Conservation (phyloP, 805 yeast genomes). For the Saccharomycopsis fibuligera region DNA sequence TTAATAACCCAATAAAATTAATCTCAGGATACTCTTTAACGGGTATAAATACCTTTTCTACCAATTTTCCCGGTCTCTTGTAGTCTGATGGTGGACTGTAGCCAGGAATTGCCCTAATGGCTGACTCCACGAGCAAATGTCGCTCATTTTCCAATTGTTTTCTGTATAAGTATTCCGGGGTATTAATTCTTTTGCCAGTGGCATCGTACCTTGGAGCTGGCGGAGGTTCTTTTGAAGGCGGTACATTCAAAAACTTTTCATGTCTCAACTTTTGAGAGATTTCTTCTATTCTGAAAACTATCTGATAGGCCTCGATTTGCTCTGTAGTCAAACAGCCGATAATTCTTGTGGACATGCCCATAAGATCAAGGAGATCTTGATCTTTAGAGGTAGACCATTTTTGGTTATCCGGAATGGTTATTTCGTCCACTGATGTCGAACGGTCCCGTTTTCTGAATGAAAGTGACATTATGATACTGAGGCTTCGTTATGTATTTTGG, state of each 20-base stretch:
- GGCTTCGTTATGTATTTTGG: no score
- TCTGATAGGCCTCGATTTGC: slow-evolving; percentile 70
- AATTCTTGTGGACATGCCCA: slow-evolving; percentile 33
- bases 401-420: no score
- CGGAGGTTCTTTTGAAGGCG: slow-evolving; percentile 59
- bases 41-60: slow-evolving; percentile 82
- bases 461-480: no score
- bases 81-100: slow-evolving; percentile 79
- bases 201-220: slow-evolving; percentile 91
- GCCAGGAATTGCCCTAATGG: slow-evolving; percentile 64
- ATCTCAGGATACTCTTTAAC: slow-evolving; percentile 82
- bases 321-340: slow-evolving; percentile 57
- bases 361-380: slow-evolving; percentile 3
- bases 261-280: slow-evolving; percentile 53
- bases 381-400: slow-evolving; percentile 3
- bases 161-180: slow-evolving; percentile 63
- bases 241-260: slow-evolving; percentile 35
- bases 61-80: slow-evolving; percentile 54
- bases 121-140: slow-evolving; percentile 68
- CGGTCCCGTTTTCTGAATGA: no score
- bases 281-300: slow-evolving; percentile 71
- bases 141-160: slow-evolving; percentile 71
- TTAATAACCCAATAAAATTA: slow-evolving; percentile 81
- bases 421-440: no score
- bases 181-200: slow-evolving; percentile 77